Evolutionary conservation across 2,329 filamentous ascomycete species (phyloP), one percentile per base, ranked within the genome.

Genomic region (Fusarium veterinarium): DNA sequence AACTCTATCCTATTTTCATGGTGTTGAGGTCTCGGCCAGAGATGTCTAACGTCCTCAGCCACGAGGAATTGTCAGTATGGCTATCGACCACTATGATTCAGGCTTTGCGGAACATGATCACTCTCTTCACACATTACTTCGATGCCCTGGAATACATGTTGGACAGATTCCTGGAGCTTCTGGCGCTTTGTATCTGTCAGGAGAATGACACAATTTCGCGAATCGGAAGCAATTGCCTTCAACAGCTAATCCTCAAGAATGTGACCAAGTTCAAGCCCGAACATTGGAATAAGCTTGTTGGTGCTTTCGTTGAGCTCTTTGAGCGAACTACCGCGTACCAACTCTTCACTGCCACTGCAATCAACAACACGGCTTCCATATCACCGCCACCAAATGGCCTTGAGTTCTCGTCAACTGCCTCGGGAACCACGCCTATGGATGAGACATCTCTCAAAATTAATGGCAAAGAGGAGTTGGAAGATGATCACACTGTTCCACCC

Each of bases 71-170:
- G 25, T 98, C 96, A 0, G 96, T 99, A 5, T 99, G 96, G 96
- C 87, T 99, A 30, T 98, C 96, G 1, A 99, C 96, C 0, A 99
- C 96, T 13, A 98, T 99, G 94, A 99, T 99, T 44, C 96, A 99
- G 81, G 96, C 96, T 4, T 86, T 99, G 61, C 92, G 96, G 66
- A 98, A 98, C 83, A 97, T 99, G 93, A 98, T 99, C 77, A 95
- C 94, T 2, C 89, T 99, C 30, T 99, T 99, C 82, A 99, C 97
- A 0, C 97, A 99, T 82, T 99, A 98, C 83, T 99, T 99, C 74
- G 94, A 97, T 66, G 91, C 95, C 0, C 85, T 99, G 14, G 95
- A 98, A 83, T 97, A 97, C 80, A 99, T 99, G 96, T 89, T 99
- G 23, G 95, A 98, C 81, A 89, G 96, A n/a, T 98, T 99, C 81